Evolutionary conservation across 352 stramenopile genomes (phyloP).

Genomic region (Aphanomyces cochlioides): DNA sequence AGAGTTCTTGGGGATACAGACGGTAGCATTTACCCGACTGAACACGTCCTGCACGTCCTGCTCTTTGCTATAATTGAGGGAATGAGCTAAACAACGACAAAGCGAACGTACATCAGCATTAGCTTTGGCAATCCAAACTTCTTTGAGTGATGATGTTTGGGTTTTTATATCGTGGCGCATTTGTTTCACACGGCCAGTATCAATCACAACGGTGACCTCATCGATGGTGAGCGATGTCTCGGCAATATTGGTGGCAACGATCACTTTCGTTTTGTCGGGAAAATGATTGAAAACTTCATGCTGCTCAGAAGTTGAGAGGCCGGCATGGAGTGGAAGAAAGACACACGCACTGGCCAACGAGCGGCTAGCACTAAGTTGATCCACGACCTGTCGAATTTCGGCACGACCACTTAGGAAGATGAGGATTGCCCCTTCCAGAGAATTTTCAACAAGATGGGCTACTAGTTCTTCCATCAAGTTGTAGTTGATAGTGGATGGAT

Average conservation of each 20-base stretch:
- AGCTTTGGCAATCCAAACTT: conserved; percentile 88
- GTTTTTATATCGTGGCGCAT: conserved; percentile 75
- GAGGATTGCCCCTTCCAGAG: conserved; percentile 83
- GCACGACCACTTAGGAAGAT: conserved; percentile 94
- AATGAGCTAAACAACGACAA: not conserved
- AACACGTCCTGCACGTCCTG: conserved; percentile 90
- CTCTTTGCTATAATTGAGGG: conserved; percentile 42
- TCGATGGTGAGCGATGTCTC: conserved; percentile 96
- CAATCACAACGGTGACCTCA: conserved; percentile 93
- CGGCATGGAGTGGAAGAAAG: conserved; percentile 91
- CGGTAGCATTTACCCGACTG: conserved; percentile 87
- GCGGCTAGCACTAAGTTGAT: conserved; percentile 57
- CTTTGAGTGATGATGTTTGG: conserved; percentile 85
- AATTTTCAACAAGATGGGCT: conserved; percentile 68
- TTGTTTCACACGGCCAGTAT: conserved; percentile 93
- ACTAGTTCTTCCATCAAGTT: conserved; percentile 89
- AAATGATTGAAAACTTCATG: conserved; percentile 87
- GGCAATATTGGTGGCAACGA: conserved; percentile 96
- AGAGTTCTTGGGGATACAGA: conserved; percentile 79
- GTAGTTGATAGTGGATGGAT: conserved; percentile 93
- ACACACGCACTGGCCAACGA: conserved; percentile 49
- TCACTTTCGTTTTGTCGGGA: conserved; percentile 81
- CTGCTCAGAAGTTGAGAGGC: conserved; percentile 91
- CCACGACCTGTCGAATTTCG: conserved; percentile 90
- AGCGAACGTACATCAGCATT: conserved; percentile 61